phyloP scores from a whole-genome alignment of 257 asterid genomes.

The Solanum rostratum region DNA sequence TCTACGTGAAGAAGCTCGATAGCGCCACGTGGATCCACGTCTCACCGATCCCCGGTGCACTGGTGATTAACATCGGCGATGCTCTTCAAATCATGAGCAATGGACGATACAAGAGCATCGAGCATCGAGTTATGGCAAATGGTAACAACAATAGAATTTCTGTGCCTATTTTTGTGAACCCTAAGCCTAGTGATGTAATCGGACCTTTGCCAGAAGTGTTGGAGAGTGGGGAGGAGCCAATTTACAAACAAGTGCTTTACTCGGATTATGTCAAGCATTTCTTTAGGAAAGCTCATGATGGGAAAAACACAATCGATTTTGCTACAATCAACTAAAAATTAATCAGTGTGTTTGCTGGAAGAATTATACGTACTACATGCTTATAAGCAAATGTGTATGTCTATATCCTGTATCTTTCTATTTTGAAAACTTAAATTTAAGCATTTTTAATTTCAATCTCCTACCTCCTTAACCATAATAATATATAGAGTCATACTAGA shows the following conservation, averaged over 20 bases:
- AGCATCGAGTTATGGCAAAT: constrained; percentile 18
- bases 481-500: no score
- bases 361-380: neutral
- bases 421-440: neutral
- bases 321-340: constrained; percentile 10
- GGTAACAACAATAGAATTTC: constrained; percentile 13
- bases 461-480: no score
- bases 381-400: neutral
- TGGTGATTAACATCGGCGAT: constrained; percentile 24
- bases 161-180: constrained; percentile 20
- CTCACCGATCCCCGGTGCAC: constrained; percentile 13
- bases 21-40: constrained; percentile 15
- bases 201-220: constrained; percentile 21
- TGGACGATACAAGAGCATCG: constrained; percentile 19
- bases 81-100: constrained; percentile 21
- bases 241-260: constrained; percentile 17
- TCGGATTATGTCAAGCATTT: constrained; percentile 26
- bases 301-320: constrained; percentile 17
- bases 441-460: neutral
- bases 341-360: neutral
- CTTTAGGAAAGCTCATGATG: constrained; percentile 26
- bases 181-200: constrained; percentile 10
- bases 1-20: constrained; percentile 10
- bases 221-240: constrained; percentile 8
- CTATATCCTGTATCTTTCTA: neutral